Conservation (phyloP, 2,329 filamentous ascomycete genomes). For the Colletotrichum sp. region DNA sequence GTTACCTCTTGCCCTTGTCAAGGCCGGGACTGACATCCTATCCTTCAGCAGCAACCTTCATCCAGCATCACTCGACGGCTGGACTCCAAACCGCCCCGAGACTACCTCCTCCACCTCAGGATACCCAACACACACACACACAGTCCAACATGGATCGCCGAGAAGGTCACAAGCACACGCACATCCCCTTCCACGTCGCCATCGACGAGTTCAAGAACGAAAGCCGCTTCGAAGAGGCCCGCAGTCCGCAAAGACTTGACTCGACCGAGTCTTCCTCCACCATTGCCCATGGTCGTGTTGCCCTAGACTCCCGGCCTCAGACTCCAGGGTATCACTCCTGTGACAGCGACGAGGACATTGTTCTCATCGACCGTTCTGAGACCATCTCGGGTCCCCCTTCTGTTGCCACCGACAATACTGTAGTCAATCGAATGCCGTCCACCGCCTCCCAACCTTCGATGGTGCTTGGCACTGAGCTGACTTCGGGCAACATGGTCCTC, state of each 20-base stretch:
- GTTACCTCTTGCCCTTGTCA: not conserved
- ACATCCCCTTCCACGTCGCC: not conserved
- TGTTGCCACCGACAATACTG: not conserved
- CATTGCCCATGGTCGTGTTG: not conserved
- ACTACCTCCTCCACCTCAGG: not conserved
- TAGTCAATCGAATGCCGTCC: not conserved
- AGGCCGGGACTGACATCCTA: not conserved
- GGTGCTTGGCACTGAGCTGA: not conserved
- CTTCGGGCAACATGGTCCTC: constrained; percentile 1
- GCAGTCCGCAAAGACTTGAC: constrained; percentile 6
- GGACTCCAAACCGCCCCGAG: not conserved
- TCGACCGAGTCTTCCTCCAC: constrained; percentile 2
- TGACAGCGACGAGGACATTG: not conserved
- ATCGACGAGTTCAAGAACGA: not conserved
- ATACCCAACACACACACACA: not conserved
- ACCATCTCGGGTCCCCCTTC: not conserved
- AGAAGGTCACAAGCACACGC: not conserved
- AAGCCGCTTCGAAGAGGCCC: not conserved
- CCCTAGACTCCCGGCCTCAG: not conserved
- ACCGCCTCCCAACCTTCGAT: not conserved
- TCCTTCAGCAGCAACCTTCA: not conserved
- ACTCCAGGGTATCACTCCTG: not conserved
- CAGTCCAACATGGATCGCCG: not conserved
- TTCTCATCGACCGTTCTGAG: not conserved
- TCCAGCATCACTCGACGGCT: not conserved